These are phyloP conservation scores for Kuraishia molischiana DNA, from an alignment of 805 yeast genomes.

Conservation along the genomic window DNA sequence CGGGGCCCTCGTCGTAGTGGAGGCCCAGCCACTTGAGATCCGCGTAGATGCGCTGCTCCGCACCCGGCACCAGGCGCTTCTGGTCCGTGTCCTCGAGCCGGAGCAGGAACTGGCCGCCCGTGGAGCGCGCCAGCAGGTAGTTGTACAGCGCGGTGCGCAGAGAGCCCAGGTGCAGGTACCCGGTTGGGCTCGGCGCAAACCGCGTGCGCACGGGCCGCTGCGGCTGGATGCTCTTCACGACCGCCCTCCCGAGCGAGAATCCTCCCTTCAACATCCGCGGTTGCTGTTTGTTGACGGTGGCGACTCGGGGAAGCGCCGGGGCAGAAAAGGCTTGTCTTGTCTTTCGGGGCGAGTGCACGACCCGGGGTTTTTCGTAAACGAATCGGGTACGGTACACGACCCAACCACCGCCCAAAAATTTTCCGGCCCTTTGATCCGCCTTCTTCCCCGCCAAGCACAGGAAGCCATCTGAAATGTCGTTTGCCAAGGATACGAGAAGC, in stretches of 20 bases:
- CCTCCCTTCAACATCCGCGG: background rate
- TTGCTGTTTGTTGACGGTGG: background rate
- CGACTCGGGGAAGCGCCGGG: no score
- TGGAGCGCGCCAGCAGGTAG: conserved; percentile 67
- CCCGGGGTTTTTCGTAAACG: no score
- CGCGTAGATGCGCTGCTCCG: conserved; percentile 72
- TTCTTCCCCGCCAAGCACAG: background rate
- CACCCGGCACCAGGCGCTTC: conserved; percentile 65
- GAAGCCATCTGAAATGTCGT: background rate
- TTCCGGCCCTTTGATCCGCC: conserved; percentile 3
- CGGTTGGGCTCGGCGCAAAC: conserved; percentile 98
- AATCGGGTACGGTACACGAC: background rate
- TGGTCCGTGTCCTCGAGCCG: conserved; percentile 93
- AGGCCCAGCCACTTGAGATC: conserved; percentile 73
- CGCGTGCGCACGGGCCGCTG: conserved; percentile 68
- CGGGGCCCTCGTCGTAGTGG: conserved; percentile 76
- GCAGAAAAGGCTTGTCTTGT: no score
- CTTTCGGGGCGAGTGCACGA: no score
- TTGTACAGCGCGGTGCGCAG: conserved; percentile 89
- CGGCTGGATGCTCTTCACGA: conserved; percentile 1
- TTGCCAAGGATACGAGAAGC: conserved; percentile 20
- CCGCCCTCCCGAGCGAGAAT: background rate
- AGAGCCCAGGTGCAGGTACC: conserved; percentile 88
- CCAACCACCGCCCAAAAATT: background rate
- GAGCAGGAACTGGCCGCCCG: conserved; percentile 72